A percentile compares a stretch with the other conserved stretches of the same genome.
phyloP scores from a whole-genome alignment of 495 filamentous ascomycete genomes.

The Antarctomyces pellizariae region DNA sequence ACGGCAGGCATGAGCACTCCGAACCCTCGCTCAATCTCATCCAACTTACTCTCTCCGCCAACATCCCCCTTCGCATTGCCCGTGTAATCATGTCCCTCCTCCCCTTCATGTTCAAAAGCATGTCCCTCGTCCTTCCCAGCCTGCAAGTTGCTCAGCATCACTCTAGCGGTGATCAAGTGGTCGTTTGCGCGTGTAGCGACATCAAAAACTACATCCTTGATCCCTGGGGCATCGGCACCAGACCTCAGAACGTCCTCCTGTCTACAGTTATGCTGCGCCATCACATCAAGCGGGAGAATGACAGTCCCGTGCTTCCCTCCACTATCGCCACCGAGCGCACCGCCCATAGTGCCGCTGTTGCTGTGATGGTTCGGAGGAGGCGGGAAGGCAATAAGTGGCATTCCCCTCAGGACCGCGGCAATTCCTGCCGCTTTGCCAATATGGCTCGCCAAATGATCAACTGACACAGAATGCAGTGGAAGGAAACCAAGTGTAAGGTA shows the following conservation, averaged over 20 bases:
- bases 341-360: constrained; percentile 17
- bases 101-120: constrained; percentile 64
- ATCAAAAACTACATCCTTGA: constrained; percentile 73
- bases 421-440: constrained; percentile 89
- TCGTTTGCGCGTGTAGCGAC: constrained; percentile 87
- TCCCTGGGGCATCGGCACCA: constrained; percentile 51
- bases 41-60: constrained; percentile 16
- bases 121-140: constrained; percentile 53
- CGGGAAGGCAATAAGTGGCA: constrained; percentile 67
- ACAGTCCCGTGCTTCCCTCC: constrained; percentile 36
- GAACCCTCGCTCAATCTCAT: constrained; percentile 44
- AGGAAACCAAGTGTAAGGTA: constrained; percentile 66
- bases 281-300: constrained; percentile 68
- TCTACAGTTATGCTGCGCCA: constrained; percentile 52
- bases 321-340: constrained; percentile 9
- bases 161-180: constrained; percentile 78
- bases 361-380: constrained; percentile 31
- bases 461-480: constrained; percentile 53
- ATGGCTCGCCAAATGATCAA: constrained; percentile 82
- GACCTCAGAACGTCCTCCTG: constrained; percentile 75
- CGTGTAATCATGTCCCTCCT: constrained; percentile 51
- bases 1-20: constrained; percentile 59
- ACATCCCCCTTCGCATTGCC: constrained; percentile 10
- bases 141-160: constrained; percentile 64
- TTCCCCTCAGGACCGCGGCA: constrained; percentile 53